These are phyloP conservation scores for Chlamydomonas applanata DNA, from an alignment of 139 green algal species.

Conservation along the genomic window DNA sequence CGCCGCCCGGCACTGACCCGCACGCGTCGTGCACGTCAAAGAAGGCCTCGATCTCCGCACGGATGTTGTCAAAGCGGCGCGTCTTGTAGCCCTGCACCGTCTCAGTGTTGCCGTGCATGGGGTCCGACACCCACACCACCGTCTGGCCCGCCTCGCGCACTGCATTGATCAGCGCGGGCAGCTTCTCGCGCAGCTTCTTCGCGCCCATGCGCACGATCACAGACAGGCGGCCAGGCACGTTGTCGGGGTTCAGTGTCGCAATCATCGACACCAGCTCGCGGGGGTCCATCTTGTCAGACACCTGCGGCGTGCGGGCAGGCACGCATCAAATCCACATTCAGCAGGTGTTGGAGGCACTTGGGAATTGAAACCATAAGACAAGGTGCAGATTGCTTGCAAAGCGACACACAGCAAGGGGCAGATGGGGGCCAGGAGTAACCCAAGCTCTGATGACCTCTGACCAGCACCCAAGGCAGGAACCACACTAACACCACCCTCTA, in stretches of 20 bases:
- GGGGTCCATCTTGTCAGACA: slow-evolving; percentile 95
- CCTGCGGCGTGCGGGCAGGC: slow-evolving; percentile 19
- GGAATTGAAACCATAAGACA: neutral
- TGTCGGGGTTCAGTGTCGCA: slow-evolving; percentile 89
- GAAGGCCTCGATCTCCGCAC: slow-evolving; percentile 75
- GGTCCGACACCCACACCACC: slow-evolving; percentile 97
- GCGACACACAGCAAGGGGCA: no score
- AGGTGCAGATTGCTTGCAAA: neutral
- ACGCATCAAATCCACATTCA: no score
- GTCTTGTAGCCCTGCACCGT: slow-evolving; percentile 93
- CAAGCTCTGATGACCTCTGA: no score
- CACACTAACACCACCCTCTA: no score
- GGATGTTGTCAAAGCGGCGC: slow-evolving; percentile 89
- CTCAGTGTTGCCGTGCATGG: slow-evolving; percentile 99
- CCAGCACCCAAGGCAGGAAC: no score
- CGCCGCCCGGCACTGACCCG: slow-evolving; percentile 61
- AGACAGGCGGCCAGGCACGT: slow-evolving; percentile 87
- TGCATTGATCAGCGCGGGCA: slow-evolving; percentile 76
- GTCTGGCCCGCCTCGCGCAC: slow-evolving; percentile 67
- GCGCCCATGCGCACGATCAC: slow-evolving; percentile 98
- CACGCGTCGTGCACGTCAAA: slow-evolving; percentile 88
- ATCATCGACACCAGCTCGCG: slow-evolving; percentile 89
- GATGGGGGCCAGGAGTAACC: no score
- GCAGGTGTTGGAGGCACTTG: neutral
- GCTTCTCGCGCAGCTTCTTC: slow-evolving; percentile 76